A percentile compares a stretch with the other conserved stretches of the same genome.
phyloP scores from a whole-genome alignment of 1,284 basidiomycete genomes.

The Chalciporus sp. region DNA sequence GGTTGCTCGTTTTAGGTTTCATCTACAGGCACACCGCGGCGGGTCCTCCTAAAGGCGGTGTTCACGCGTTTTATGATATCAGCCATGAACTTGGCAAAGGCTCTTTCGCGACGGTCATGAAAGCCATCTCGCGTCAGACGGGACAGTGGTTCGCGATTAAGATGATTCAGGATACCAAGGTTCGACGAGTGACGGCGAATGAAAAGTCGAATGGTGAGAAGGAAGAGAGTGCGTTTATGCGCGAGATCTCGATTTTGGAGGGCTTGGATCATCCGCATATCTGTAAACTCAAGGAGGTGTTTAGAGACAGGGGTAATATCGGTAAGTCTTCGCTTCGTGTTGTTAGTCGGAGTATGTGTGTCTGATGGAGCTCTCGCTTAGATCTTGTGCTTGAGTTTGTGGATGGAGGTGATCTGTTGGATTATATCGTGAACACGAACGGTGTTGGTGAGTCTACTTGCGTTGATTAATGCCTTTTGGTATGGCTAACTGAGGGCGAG shows the following conservation, averaged over 20 bases:
- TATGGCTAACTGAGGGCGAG: constrained; percentile 5
- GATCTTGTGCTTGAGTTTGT: constrained; percentile 81
- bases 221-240: constrained; percentile 48
- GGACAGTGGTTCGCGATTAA: constrained; percentile 76
- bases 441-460: constrained; percentile 57
- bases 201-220: constrained; percentile 22
- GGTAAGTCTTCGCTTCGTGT: constrained; percentile 45
- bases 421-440: constrained; percentile 63
- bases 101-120: constrained; percentile 79
- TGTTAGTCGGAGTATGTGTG: not conserved
- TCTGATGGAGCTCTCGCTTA: constrained; percentile 29
- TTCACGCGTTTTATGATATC: constrained; percentile 68
- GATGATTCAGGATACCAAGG: constrained; percentile 61
- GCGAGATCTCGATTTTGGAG: constrained; percentile 83
- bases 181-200: constrained; percentile 39
- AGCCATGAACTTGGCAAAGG: constrained; percentile 74
- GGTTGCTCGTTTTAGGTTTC: constrained; percentile 38
- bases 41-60: constrained; percentile 48
- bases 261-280: constrained; percentile 79
- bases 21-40: constrained; percentile 56
- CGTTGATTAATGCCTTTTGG: constrained; percentile 1
- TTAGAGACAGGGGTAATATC: constrained; percentile 68
- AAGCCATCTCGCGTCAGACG: constrained; percentile 60
- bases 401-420: constrained; percentile 87
- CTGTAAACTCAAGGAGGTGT: constrained; percentile 79